phyloP scores from a whole-genome alignment of 306 rosid genomes.

The Sophora flavescens region DNA sequence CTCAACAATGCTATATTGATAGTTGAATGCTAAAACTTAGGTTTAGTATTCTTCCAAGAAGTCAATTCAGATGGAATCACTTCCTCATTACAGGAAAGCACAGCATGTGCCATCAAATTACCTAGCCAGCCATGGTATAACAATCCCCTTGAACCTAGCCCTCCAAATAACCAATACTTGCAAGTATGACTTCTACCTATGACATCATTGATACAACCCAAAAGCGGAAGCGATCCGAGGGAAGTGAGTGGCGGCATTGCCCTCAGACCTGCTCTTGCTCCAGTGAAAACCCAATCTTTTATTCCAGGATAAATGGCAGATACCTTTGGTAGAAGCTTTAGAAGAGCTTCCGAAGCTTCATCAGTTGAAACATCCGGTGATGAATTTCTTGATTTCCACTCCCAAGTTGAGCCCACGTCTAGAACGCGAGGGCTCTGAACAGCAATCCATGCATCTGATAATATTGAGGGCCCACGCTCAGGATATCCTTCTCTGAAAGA shows the following conservation, averaged over 20 bases:
- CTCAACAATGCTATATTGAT: neutral
- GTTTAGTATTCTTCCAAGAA: constrained; percentile 66
- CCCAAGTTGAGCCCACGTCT: constrained; percentile 90
- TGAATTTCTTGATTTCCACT: constrained; percentile 84
- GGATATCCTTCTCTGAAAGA: constrained; percentile 72
- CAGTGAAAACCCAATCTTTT: constrained; percentile 68
- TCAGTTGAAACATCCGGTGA: constrained; percentile 65
- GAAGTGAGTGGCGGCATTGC: constrained; percentile 96
- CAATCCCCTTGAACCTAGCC: constrained; percentile 94
- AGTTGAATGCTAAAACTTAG: constrained; percentile 22
- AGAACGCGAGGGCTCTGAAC: constrained; percentile 70
- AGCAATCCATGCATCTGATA: constrained; percentile 93
- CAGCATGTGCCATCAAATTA: constrained; percentile 78
- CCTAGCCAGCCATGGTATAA: constrained; percentile 95
- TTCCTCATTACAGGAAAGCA: constrained; percentile 69
- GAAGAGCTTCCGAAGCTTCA: constrained; percentile 71
- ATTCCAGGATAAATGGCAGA: constrained; percentile 69
- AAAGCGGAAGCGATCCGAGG: constrained; percentile 83
- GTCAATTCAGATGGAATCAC: constrained; percentile 79
- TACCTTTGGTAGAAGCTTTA: constrained; percentile 82
- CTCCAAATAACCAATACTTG: constrained; percentile 89
- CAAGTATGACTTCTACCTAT: constrained; percentile 53
- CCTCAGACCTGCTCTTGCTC: constrained; percentile 93
- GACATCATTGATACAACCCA: constrained; percentile 79
- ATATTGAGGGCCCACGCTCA: constrained; percentile 71